Base-by-base conservation (phyloP, 2,329 filamentous ascomycete genomes). In the Aspergillus tanneri region DNA sequence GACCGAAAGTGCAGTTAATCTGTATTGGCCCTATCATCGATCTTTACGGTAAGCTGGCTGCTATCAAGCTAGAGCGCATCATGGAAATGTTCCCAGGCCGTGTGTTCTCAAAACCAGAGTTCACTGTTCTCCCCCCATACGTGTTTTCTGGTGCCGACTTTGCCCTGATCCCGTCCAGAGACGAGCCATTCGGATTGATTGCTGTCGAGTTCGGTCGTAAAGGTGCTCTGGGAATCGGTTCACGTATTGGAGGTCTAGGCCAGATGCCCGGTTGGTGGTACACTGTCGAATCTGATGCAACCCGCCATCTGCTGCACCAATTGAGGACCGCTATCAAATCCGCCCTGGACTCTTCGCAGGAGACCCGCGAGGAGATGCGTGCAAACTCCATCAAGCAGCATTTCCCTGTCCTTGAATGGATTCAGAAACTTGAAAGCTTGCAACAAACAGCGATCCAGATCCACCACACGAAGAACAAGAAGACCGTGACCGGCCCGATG, bases 191-290 rank as follows among this genome's bases (percentile, higher is more conserved):
- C 55, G 84, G 84, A 41, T 70, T 86, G 22, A 84, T 87, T 5
- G 84, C 83, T 23, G 83, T 86, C 36, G 83, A 86, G 58, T 86
- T 86, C 55, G 83, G 83, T 47, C 75, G 84, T 19, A 86, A 86
- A 63, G 84, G 83, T 58, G 84, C 83, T 16, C 73, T 86, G 34
- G 83, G 83, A 56, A 81, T 86, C 46, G 84, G 83, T 37, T 80
- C 83, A 28, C 75, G 82, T 45, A 84, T 86, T 28, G 83, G 83
- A 55, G 84, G 83, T 46, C 73, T 86, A 16, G 82, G 83, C 12
- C 80, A 84, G 60, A 86, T 86, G 83, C 84, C 84, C 16, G 84
- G 84, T 19, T 86, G 83, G 79, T 86, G 83, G 83, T 86, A 81
- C 63, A 85, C 83, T 0, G 79, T 86, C 47, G 84, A 86, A 62